Percentiles rank a stretch among this genome's conserved stretches.
phyloP scores from a whole-genome alignment of 73 alveolate genomes.

The Stentor coeruleus region DNA sequence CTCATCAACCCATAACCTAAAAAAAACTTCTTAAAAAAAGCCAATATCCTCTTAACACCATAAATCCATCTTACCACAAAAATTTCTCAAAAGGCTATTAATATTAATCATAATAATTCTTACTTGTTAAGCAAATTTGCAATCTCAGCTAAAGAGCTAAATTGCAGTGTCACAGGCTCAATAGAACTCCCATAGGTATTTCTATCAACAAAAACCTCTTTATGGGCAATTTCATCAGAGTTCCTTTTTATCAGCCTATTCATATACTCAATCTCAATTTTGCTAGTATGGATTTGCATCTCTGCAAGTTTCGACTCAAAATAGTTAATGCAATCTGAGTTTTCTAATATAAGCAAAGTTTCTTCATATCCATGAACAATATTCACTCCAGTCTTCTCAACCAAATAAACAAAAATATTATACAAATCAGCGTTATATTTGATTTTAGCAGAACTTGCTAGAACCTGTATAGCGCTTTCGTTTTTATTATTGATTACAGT shows the following conservation, averaged over 20 bases:
- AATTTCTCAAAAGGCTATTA: no score
- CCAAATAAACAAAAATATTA: background rate
- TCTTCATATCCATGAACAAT: slow-evolving; percentile 6
- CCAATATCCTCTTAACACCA: no score
- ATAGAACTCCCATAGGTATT: background rate
- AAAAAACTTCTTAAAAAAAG: no score
- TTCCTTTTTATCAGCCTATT: background rate
- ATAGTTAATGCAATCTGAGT: background rate
- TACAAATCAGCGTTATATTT: background rate
- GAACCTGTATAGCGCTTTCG: background rate
- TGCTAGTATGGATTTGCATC: background rate
- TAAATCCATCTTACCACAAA: no score
- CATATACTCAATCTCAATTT: background rate
- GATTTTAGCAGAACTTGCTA: background rate
- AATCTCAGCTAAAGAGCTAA: background rate
- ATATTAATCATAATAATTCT: no score
- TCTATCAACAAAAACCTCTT: background rate
- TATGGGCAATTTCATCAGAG: background rate
- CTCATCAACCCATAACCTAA: no score
- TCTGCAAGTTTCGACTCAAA: background rate
- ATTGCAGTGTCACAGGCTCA: background rate
- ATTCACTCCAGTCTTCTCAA: slow-evolving; percentile 9
- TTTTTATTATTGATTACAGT: background rate
- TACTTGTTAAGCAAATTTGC: background rate
- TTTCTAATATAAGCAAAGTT: background rate